Base-by-base conservation (phyloP, 2,329 filamentous ascomycete species). In the Ilyonectria destructans region DNA sequence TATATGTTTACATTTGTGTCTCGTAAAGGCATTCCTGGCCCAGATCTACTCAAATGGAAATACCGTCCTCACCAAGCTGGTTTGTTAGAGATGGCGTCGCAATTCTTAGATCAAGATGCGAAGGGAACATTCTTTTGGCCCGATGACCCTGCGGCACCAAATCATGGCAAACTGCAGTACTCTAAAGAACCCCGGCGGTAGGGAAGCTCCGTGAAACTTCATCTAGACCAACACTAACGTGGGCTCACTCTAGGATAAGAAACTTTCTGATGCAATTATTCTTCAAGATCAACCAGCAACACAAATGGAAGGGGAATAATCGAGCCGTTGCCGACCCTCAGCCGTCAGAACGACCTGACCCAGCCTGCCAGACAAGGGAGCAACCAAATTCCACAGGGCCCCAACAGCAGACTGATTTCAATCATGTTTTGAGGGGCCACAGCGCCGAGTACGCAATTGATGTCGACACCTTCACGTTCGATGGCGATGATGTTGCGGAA, bases 71-170 rank as follows among this genome's bases (percentile, higher is more conserved):
- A 75, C 10, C 71, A 74, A 6, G 58, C 46, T 37, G 73, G 69
- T 2, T 60, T 75, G 19, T 26, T 62, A n/a, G 71, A 75, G 15
- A 54, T 75, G 45, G 64, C 69, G 2, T 58, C 56, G 6, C 43
- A 64, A n/a, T 75, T 75, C 9, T 65, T 75, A 4, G 37, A 67
- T 6, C 46, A 31, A 3, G 37, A 74, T 17, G 55, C 46, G 4
- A 75, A 69, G 21, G 73, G 73, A 6, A 3, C 4, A 4, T 51
- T 69, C 10, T 75, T 68, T 43, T 75, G 74, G 74, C 74, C 74
- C 1, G 63, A 68, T 7, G 57, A 62, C 4, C n/a, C 33, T 13
- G 9, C 6, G 1, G 37, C 58, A 8, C 8, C 31, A 0, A 64
- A 62, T 13, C 45, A 56, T 15, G 19, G 69, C 0, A 45, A 26